Base-by-base conservation (phyloP, 208 protist genomes). In the Vickermania ingenoplastis region DNA sequence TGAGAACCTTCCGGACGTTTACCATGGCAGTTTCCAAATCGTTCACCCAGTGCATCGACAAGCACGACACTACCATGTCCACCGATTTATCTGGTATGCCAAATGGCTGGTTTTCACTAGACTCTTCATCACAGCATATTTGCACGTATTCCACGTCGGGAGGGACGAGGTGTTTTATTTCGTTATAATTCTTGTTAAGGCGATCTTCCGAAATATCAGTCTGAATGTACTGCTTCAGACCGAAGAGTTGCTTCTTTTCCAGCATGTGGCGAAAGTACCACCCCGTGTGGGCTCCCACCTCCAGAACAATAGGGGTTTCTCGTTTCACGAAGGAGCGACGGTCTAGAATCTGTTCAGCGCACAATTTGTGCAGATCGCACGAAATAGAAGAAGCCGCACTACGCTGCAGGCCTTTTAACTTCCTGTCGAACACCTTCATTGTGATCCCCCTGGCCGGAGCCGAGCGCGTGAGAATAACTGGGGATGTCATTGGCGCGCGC, bases 11-110 rank as follows among this genome's bases (percentile, higher is more conserved):
- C 17, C 83, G 77, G 11, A 93, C 76, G 54, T 92, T 85, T 41
- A 83, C 75, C 74, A 92, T 86, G 0, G 78, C 61, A 25, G 73
- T 86, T 68, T 95, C 83, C 21, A 95, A 65, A 58, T 95, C 86
- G 60, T 95, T 95, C 31, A 92, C 86, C 89, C 89, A 95, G 65
- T 95, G 89, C 83, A 95, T 86, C 4, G 81, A 91, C 11, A 95
- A 73, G 57, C 82, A 91, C 24, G 89, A 90, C 1, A 91, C 77
- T 2, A 81, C 79, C 82, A 95, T 91, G 60, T 95, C 89, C 14
- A 95, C 85, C n/a, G 85, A 89, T 48, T 83, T 75, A 56, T 82
- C 75, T 2, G 82, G 84, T 29, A 91, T 77, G 25, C 83, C 83
- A 62, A 92, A 93, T 1, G 89, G 84, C 31, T 66, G 61, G 11